Evolutionary conservation across 129 eudicot species (phyloP).

Genomic region (Artemisia annua): DNA sequence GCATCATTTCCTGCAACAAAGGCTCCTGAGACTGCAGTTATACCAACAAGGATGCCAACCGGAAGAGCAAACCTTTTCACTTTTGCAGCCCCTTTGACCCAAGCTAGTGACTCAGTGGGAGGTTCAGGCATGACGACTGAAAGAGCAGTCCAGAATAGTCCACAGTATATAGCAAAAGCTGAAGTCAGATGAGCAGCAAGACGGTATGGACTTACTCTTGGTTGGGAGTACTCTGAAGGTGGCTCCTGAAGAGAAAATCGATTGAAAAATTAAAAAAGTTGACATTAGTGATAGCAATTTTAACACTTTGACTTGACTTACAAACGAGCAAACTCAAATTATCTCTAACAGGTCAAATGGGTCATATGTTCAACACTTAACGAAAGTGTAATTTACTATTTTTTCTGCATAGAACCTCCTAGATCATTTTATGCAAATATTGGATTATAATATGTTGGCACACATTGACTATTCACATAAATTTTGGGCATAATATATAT

Average conservation of each 20-base stretch:
- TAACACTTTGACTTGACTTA: background rate
- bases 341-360: slow-evolving; percentile 3
- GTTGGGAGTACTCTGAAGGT: slow-evolving; percentile 72
- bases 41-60: slow-evolving; percentile 75
- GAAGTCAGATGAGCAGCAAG: slow-evolving; percentile 96
- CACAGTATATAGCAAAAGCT: slow-evolving; percentile 84
- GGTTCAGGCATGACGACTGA: slow-evolving; percentile 99
- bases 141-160: slow-evolving; percentile 94
- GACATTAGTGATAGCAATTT: background rate
- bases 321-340: background rate
- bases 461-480: background rate
- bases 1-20: slow-evolving; percentile 99
- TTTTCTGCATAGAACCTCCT: slow-evolving; percentile 1
- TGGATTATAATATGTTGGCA: background rate
- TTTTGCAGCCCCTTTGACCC: slow-evolving; percentile 92
- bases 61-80: slow-evolving; percentile 84
- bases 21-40: slow-evolving; percentile 96
- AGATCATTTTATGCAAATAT: background rate
- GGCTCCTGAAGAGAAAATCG: slow-evolving; percentile 60
- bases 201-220: slow-evolving; percentile 95
- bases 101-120: slow-evolving; percentile 76
- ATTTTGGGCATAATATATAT: background rate
- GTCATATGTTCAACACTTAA: background rate
- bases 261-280: background rate
- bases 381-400: background rate